These are phyloP conservation scores for Chaetomium cochliodes DNA, from an alignment of 495 filamentous ascomycete genomes.

Conservation along the genomic window DNA sequence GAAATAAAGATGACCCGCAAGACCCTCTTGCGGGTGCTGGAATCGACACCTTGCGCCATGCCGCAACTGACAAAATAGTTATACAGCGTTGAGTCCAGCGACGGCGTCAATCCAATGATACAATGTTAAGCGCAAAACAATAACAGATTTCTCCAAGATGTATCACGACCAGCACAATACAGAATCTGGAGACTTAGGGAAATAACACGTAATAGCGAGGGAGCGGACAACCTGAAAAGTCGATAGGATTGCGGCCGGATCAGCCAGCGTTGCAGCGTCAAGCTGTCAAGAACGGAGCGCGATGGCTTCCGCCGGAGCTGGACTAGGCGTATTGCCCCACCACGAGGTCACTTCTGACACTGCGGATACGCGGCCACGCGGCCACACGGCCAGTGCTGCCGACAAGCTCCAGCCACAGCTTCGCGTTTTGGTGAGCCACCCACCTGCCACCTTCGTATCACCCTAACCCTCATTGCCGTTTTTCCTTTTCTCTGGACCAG, in stretches of 20 bases:
- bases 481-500: not conserved
- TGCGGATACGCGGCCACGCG: not conserved
- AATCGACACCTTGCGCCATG: conserved; percentile 48
- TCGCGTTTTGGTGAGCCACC: not conserved
- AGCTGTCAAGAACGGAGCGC: conserved; percentile 23
- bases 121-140: not conserved
- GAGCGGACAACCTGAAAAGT: not conserved
- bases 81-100: not conserved
- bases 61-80: not conserved
- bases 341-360: not conserved
- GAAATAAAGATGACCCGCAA: conserved; percentile 68
- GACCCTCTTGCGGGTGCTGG: conserved; percentile 69
- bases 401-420: not conserved
- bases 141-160: not conserved
- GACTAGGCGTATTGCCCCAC: not conserved
- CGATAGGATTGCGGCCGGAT: not conserved
- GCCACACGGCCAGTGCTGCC: not conserved
- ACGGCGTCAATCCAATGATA: not conserved
- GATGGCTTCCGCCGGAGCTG: not conserved
- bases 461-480: not conserved
- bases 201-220: conserved; percentile 10
- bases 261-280: conserved; percentile 24
- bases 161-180: conserved; percentile 26
- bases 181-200: conserved; percentile 1
- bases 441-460: not conserved